Percentiles rank a stretch among this genome's conserved stretches.
Evolutionary conservation across 495 filamentous ascomycete genomes (phyloP).

Genomic region (Hypoxylon cercidicola): DNA sequence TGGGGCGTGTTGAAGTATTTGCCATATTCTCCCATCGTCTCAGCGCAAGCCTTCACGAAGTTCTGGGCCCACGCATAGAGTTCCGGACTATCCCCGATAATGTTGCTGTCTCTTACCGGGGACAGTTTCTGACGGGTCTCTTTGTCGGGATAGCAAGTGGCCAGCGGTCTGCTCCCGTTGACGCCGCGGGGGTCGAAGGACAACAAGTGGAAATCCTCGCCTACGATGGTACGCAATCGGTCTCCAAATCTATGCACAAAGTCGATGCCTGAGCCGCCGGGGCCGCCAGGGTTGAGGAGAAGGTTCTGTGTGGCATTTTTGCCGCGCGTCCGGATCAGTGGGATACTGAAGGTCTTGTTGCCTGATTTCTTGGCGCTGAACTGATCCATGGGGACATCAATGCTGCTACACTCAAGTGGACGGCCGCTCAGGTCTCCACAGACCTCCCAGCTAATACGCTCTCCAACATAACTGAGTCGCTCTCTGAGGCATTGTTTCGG

Average conservation of each 20-base stretch:
- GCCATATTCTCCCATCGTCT: slow-evolving; percentile 55
- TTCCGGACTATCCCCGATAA: slow-evolving; percentile 51
- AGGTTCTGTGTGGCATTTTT: slow-evolving; percentile 53
- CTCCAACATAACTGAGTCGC: slow-evolving; percentile 43
- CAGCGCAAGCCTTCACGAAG: slow-evolving; percentile 51
- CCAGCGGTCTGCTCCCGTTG: slow-evolving; percentile 49
- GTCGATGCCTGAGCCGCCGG: slow-evolving; percentile 53
- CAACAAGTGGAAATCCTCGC: slow-evolving; percentile 57
- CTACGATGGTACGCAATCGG: slow-evolving; percentile 49
- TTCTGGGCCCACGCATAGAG: slow-evolving; percentile 53
- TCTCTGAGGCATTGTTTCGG: not conserved
- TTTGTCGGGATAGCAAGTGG: slow-evolving; percentile 50
- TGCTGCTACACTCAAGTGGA: slow-evolving; percentile 48
- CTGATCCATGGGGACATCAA: slow-evolving; percentile 59
- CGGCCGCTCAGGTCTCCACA: slow-evolving; percentile 49
- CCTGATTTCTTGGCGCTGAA: slow-evolving; percentile 46
- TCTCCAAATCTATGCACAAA: slow-evolving; percentile 49
- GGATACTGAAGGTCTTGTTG: slow-evolving; percentile 53
- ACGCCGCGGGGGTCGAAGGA: slow-evolving; percentile 59
- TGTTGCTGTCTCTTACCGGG: slow-evolving; percentile 39
- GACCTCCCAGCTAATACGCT: slow-evolving; percentile 51
- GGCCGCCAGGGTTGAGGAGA: slow-evolving; percentile 59
- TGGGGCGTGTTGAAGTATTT: slow-evolving; percentile 59
- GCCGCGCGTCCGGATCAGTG: slow-evolving; percentile 55
- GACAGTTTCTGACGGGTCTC: slow-evolving; percentile 41